phyloP scores from a whole-genome alignment of 352 stramenopile genomes.

The Nothophytophthora sp. region DNA sequence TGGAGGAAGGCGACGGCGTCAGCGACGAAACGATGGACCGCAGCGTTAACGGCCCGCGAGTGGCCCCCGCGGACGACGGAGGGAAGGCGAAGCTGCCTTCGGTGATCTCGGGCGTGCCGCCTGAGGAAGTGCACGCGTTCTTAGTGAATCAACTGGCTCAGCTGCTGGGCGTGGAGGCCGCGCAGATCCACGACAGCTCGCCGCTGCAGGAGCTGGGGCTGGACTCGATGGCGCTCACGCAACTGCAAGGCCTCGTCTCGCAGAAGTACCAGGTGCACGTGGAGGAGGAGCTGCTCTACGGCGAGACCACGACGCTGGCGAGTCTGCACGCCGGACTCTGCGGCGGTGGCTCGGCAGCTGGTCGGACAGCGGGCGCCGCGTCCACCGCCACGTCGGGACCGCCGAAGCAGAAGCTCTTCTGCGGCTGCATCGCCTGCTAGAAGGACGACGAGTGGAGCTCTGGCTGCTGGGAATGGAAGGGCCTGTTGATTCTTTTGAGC shows the following conservation, averaged over 20 bases:
- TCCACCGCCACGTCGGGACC: conserved; percentile 34
- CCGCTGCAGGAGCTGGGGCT: conserved; percentile 85
- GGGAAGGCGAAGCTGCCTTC: conserved; percentile 38
- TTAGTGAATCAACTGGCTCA: conserved; percentile 61
- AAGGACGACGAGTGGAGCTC: not conserved
- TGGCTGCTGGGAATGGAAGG: too few species aligned
- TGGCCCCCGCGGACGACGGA: conserved; percentile 12
- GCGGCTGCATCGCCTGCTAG: conserved; percentile 77
- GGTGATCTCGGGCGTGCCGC: conserved; percentile 52
- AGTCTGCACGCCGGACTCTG: conserved; percentile 79
- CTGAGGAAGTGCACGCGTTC: conserved; percentile 57
- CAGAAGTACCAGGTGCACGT: conserved; percentile 90
- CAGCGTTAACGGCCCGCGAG: conserved; percentile 12
- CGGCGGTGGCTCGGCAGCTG: conserved; percentile 34
- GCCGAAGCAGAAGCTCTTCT: conserved; percentile 62
- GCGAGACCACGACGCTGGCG: conserved; percentile 84
- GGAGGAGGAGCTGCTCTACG: conserved; percentile 93
- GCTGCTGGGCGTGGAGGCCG: conserved; percentile 51
- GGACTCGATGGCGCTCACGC: conserved; percentile 94
- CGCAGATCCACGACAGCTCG: conserved; percentile 47
- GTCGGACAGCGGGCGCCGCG: conserved; percentile 18
- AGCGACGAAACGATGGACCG: conserved; percentile 29
- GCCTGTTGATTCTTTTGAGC: too few species aligned
- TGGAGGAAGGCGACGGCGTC: conserved; percentile 37
- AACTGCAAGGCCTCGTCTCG: conserved; percentile 94